Evolutionary conservation across 805 yeast genomes (phyloP), one percentile per base, ranked within the genome.

Genomic region (Nakazawaea anatomiae): DNA sequence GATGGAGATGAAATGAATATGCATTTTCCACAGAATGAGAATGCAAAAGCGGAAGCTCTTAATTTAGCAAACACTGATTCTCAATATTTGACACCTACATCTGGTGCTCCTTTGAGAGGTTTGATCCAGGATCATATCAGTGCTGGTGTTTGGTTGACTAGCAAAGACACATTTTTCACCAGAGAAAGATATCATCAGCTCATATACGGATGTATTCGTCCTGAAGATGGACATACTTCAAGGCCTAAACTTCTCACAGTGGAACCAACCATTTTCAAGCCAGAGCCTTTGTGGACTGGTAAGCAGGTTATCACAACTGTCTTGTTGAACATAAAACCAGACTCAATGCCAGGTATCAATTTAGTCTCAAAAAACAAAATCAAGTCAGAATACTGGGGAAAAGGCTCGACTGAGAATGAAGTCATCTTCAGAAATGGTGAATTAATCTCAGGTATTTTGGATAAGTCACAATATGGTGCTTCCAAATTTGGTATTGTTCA

Each of bases 1-100:
- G 99, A 92, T 72, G 99, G 99, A 76, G 99, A 92, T 71, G 99
- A 92, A 75, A 92, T 92, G 99, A 92, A 92, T 68, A 87, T 92
- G 97, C 99, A 92, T 73, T 92, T 92, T 77, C 99, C 99, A 30
- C 99, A 92, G 73, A 90, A 88, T 69, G 97, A 92, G 72, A 88
- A 89, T 60, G 99, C 98, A 8, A 84, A 91, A 65, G 92, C 98
- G 27, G 99, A 94, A 72, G 98, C 99, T 2, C 75, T 89, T 63
- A 82, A 89, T 65, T 77, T 94, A 67, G 99, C 99, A 40, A 91
- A 92, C 68, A 94, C 99, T 7, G 97, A 95, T 69, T 87, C 96
- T 54, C 99, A 94, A 73, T 94, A 94, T 69, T 77, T 94, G 66
- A 92, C 99, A 5, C 99, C 99, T 46, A 94, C 99, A 18, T 89